Base-by-base conservation (phyloP, 805 yeast species). In the Yamadazyma akitaensis region DNA sequence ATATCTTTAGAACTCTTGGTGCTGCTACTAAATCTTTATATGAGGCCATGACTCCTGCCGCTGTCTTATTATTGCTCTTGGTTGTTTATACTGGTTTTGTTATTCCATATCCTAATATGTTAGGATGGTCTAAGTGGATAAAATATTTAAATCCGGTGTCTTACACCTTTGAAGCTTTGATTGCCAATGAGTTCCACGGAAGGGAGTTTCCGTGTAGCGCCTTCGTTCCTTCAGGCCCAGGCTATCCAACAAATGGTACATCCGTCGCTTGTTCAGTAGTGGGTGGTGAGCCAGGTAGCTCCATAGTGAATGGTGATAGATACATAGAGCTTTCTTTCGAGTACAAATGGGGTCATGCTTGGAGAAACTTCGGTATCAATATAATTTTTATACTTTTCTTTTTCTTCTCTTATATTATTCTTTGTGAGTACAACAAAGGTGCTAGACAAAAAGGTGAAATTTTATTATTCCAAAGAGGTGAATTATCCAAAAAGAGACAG, bases 351-450 rank as follows among this genome's bases (percentile, higher is more conserved):
- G 50, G 63, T 17, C 88, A 88, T 62, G 74, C 78, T 38, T 88
- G 96, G 96, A 80, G 96, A 70, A 85, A 88, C 62, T 75, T 84
- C 48, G 96, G 89, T 58, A 79, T 84, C 49, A 51, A 76, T 48
- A 59, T 81, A 55, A 87, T 76, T 3, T 83, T 72, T 56, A 60
- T 73, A 44, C 49, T 70, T 4, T 74, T 75, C 54, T 73, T 74
- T 59, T 53, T 77, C 47, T 45, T 51, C 35, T 54, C 66, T 32
- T 70, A 68, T 55, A 58, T 69, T 34, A 46, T 54, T 3, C 62
- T 70, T 49, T 65, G 70, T 42, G 75, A 70, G 53, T 54, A 50
- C 40, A 69, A 69, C 57, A 67, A 67, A 53, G 75, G 73, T 53
- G 68, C 75, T 8, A 68, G 67, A 71, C 75, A 69, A 56, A 69